phyloP scores from a whole-genome alignment of 192 early-diverging fungal genomes.

The Umbelopsis isabellina region DNA sequence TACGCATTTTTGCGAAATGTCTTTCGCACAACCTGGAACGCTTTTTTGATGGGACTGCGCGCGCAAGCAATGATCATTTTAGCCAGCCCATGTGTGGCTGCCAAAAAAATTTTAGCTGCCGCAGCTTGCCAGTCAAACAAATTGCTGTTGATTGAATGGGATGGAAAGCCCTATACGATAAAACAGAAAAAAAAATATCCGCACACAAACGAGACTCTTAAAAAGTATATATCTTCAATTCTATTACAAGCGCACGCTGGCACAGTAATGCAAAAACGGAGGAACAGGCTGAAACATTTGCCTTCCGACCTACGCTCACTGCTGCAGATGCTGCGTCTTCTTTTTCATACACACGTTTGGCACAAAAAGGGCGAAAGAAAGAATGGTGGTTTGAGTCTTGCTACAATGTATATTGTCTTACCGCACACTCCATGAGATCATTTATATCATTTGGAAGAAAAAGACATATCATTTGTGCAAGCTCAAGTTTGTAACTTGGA shows the following conservation, averaged over 20 bases:
- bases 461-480: not conserved
- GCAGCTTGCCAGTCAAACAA: not conserved
- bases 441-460: not conserved
- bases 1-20: not conserved
- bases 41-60: not conserved
- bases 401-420: not conserved
- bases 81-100: not conserved
- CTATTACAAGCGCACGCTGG: slow-evolving; percentile 10
- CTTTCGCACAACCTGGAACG: not conserved
- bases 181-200: not conserved
- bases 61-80: slow-evolving; percentile 13
- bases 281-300: not conserved
- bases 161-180: not conserved
- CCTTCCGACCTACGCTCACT: not conserved
- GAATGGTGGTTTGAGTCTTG: slow-evolving; percentile 14
- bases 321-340: not conserved
- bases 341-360: not conserved
- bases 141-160: not conserved
- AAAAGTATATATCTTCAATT: slow-evolving; percentile 14
- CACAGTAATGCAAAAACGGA: not conserved
- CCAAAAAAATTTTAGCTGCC: slow-evolving; percentile 12
- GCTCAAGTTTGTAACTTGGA: slow-evolving; percentile 24
- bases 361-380: slow-evolving; percentile 5
- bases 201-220: not conserved
- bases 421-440: not conserved